These are phyloP conservation scores for Coelastrella sp. DNA, from an alignment of 139 green algal genomes.

Conservation along the genomic window DNA sequence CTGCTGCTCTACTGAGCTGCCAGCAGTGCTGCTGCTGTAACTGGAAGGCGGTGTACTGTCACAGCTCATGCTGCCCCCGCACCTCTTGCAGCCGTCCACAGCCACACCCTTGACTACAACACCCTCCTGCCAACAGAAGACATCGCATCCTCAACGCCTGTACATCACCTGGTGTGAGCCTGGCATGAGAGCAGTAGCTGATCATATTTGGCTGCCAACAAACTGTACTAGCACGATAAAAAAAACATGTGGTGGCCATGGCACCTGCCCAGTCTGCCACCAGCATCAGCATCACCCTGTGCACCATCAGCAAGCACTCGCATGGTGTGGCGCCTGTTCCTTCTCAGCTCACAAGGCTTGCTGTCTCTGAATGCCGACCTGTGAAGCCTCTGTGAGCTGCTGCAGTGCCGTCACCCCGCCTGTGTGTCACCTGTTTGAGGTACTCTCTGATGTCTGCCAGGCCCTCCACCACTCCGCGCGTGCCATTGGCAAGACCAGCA, in stretches of 20 bases:
- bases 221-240: too few species aligned
- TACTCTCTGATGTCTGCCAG: background rate
- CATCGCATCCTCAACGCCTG: too few species aligned
- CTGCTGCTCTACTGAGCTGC: background rate
- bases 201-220: too few species aligned
- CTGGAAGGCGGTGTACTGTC: background rate
- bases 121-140: background rate
- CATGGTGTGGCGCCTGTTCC: background rate
- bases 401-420: background rate
- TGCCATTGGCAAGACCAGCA: constrained; percentile 21
- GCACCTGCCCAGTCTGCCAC: too few species aligned
- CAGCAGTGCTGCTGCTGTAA: background rate
- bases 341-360: too few species aligned
- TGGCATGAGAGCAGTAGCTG: too few species aligned
- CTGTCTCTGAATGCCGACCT: too few species aligned
- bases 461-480: background rate
- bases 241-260: too few species aligned
- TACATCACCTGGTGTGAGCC: too few species aligned
- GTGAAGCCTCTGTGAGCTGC: background rate
- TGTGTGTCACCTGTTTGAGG: background rate
- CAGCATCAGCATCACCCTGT: background rate
- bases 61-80: too few species aligned
- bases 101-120: background rate
- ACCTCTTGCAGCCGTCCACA: background rate
- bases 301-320: background rate